Evolutionary conservation across 169 alveolate species (phyloP), one percentile per base, ranked within the genome.

Genomic region (Besnoitia besnoiti): DNA sequence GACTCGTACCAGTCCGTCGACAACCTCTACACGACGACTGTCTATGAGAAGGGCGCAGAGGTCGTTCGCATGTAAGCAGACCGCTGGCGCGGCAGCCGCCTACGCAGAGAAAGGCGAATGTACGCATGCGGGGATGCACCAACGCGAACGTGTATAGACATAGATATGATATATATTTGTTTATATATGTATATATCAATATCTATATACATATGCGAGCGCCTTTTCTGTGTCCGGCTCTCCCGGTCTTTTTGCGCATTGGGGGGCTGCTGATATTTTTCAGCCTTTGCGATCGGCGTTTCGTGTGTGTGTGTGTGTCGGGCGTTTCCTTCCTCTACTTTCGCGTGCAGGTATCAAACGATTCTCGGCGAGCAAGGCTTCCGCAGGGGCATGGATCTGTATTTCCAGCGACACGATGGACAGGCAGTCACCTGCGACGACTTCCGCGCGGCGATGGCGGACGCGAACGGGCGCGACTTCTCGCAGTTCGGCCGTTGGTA

Each of bases 391-490:
- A 96, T 97, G 98, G 98, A 96, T 82, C 91, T 97, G 77, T 98
- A 97, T 94, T 96, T 98, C 93, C 94, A 97, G 93, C 97, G 98
- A 59, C 98, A 97, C 93, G 99, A 98, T 95, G 96, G 97, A 27
- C 94, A 95, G 77, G 98, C 99, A 16, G 99, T 97, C 59, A 97
- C 99, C n/a, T 98, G 99, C 90, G 99, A 98, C 92, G 99, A 98
- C 95, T 98, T 98, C 93, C 95, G 98, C 44, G 94, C 85, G 30
- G 99, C 99, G 47, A 98, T 98, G 99, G 98, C 97, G 39, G 97
- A 95, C 47, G 97, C 97, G 50, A 97, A 95, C 55, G 90, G 93
- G 77, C 93, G 91, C 27, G 97, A 97, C 89, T 90, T 98, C 55
- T 93, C 97, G 46, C 99, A 97, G 94, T 97, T 97, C 90, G 98